Evolutionary conservation across 345 rosid genomes (phyloP).

Genomic region (Pistacia vera): DNA sequence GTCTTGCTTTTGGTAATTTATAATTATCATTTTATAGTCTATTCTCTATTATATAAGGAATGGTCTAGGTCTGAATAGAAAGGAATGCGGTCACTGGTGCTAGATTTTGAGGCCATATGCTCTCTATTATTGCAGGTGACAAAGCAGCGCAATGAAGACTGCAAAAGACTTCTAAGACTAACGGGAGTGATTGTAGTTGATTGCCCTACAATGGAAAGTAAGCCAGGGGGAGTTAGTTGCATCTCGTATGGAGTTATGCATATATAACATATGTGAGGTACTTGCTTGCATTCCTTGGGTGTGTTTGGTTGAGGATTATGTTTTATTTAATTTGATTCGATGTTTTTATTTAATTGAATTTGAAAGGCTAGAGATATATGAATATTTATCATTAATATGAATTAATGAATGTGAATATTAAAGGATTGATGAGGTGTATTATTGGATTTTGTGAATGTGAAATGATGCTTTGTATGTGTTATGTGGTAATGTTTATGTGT

Average conservation of each 20-base stretch:
- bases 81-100: background rate
- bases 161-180: conserved; percentile 78
- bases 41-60: background rate
- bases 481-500: no score
- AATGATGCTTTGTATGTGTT: no score
- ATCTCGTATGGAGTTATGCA: conserved; percentile 32
- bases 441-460: no score
- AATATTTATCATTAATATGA: no score
- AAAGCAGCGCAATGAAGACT: conserved; percentile 86
- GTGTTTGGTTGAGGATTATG: background rate
- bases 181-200: conserved; percentile 95
- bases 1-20: background rate
- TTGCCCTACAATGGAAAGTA: conserved; percentile 15
- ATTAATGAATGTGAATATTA: no score
- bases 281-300: background rate
- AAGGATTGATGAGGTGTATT: no score
- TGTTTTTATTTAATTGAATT: no score
- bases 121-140: conserved; percentile 60
- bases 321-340: no score
- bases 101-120: conserved; percentile 11
- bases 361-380: no score
- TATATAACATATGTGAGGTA: conserved; percentile 27
- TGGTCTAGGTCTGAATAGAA: background rate
- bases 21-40: background rate
- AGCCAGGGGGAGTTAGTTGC: conserved; percentile 23